Evolutionary conservation across 139 green algal genomes (phyloP).

Genomic region (Picochlorum sp.): DNA sequence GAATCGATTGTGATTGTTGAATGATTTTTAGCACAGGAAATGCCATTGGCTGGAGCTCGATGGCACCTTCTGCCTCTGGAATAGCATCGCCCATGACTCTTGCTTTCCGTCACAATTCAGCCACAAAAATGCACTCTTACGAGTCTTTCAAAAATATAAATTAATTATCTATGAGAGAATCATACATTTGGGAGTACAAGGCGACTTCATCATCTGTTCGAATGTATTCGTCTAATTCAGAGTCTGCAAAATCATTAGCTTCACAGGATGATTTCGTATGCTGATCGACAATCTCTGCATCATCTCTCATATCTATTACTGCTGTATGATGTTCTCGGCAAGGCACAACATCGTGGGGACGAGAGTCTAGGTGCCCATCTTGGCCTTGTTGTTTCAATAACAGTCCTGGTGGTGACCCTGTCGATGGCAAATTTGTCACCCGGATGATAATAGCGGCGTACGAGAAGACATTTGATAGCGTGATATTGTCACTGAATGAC

Average conservation of each 20-base stretch:
- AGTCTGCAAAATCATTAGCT: neutral
- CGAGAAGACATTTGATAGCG: neutral
- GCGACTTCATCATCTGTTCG: slow-evolving; percentile 5
- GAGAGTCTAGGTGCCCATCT: no score
- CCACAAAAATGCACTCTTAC: no score
- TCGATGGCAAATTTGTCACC: neutral
- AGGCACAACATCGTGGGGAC: no score
- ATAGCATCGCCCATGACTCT: no score
- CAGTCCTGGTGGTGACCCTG: neutral
- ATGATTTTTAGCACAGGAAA: slow-evolving; percentile 2
- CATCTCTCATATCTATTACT: no score
- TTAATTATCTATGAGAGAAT: neutral
- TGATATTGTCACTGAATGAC: slow-evolving; percentile 4
- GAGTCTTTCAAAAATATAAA: no score
- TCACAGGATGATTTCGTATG: neutral
- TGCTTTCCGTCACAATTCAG: no score
- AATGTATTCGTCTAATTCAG: slow-evolving; percentile 10
- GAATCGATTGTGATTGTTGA: slow-evolving; percentile 15
- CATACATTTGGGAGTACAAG: slow-evolving; percentile 1
- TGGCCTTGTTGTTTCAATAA: neutral
- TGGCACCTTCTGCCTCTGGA: neutral
- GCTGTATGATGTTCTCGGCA: no score
- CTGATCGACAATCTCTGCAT: neutral
- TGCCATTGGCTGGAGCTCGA: neutral
- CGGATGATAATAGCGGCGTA: neutral